Conservation (phyloP, 352 stramenopile species). For the Pythium brachiatum region DNA sequence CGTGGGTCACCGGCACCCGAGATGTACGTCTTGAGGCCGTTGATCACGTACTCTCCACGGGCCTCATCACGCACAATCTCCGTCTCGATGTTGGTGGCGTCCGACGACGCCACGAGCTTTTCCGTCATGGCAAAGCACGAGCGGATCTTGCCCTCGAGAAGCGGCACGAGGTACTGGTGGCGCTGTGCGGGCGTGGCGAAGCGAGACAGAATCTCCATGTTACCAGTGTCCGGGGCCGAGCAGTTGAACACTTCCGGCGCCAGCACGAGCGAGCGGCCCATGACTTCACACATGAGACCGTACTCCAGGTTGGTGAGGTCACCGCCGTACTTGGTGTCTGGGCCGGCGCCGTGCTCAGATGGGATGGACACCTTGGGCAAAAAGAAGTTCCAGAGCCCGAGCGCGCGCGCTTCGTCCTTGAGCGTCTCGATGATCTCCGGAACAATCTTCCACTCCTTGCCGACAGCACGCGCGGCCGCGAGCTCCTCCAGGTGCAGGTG, state of each 20-base stretch:
- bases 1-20: constrained; percentile 94
- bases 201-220: constrained; percentile 97
- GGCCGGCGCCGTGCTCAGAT: constrained; percentile 38
- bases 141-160: constrained; percentile 92
- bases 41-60: constrained; percentile 90
- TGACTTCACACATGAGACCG: constrained; percentile 94
- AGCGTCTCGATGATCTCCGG: constrained; percentile 89
- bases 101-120: constrained; percentile 92
- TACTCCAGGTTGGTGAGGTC: constrained; percentile 92
- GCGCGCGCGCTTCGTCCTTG: constrained; percentile 86
- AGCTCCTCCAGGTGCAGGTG: constrained; percentile 78
- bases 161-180: constrained; percentile 89
- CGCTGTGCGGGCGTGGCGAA: constrained; percentile 93
- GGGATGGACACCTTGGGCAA: constrained; percentile 65
- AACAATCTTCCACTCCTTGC: constrained; percentile 76
- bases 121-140: constrained; percentile 98
- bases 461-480: constrained; percentile 43
- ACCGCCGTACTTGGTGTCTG: constrained; percentile 56
- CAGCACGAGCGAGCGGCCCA: constrained; percentile 89
- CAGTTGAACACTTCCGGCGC: constrained; percentile 97
- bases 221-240: constrained; percentile 95
- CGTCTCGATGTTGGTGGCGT: constrained; percentile 95
- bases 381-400: constrained; percentile 97
- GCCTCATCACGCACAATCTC: constrained; percentile 66
- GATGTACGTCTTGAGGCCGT: constrained; percentile 96